Percentiles rank a stretch among this genome's conserved stretches.
Conservation (phyloP, 78 protist genomes). For the Dictyostelium purpureum region DNA sequence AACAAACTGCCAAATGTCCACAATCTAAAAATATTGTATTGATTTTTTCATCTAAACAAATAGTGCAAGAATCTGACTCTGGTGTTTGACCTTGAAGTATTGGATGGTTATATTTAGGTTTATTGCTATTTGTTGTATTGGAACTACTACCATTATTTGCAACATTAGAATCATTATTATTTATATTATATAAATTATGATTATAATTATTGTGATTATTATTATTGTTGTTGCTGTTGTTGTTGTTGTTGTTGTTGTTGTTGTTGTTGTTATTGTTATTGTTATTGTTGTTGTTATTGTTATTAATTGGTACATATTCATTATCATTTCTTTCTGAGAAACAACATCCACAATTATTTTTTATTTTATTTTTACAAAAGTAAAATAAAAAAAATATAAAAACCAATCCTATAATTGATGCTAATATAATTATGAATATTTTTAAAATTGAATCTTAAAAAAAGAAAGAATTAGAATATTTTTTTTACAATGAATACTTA, state of each 20-base stretch:
- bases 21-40: constrained; percentile 27
- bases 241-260: background rate
- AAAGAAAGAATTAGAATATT: background rate
- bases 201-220: background rate
- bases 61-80: background rate
- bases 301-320: background rate
- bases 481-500: background rate
- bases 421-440: constrained; percentile 15
- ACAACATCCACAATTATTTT: background rate
- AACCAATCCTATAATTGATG: background rate
- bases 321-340: background rate
- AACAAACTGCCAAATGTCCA: constrained; percentile 31
- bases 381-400: background rate
- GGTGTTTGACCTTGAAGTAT: constrained; percentile 27
- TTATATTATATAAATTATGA: background rate
- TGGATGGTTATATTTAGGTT: background rate
- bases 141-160: background rate
- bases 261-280: background rate
- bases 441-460: background rate
- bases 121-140: background rate
- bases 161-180: background rate
- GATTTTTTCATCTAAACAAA: constrained; percentile 26
- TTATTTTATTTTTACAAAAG: background rate
- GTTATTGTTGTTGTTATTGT: background rate
- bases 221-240: background rate